These are phyloP conservation scores for Ploettnerulaceae sp. DNA, from an alignment of 2,329 filamentous ascomycete genomes.

Conservation along the genomic window DNA sequence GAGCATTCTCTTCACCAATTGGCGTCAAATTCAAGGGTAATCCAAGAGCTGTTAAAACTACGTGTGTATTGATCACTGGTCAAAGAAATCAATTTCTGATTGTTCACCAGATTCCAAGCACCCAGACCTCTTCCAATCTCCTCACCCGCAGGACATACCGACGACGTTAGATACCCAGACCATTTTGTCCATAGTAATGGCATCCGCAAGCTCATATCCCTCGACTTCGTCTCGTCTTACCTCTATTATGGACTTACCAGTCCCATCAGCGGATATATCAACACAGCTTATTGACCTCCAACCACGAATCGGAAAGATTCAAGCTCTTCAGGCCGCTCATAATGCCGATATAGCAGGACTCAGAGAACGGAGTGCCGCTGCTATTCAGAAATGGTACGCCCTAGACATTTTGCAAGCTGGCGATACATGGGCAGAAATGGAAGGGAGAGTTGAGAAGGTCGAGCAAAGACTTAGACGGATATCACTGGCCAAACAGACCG, in stretches of 20 bases:
- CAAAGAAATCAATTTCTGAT: conserved; percentile 10
- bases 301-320: conserved; percentile 31
- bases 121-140: conserved; percentile 34
- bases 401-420: conserved; percentile 30
- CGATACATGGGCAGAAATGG: conserved; percentile 34
- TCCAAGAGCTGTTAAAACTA: conserved; percentile 33
- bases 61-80: conserved; percentile 21
- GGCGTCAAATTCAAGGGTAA: conserved; percentile 29
- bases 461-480: conserved; percentile 29
- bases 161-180: conserved; percentile 28
- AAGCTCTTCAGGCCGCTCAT: conserved; percentile 31
- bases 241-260: conserved; percentile 32
- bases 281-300: conserved; percentile 32
- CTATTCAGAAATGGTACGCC: conserved; percentile 33
- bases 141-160: conserved; percentile 24
- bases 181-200: conserved; percentile 31
- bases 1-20: conserved; percentile 28
- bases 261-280: conserved; percentile 31
- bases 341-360: conserved; percentile 29
- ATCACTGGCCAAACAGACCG: conserved; percentile 19
- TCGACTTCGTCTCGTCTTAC: conserved; percentile 33
- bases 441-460: conserved; percentile 29
- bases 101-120: conserved; percentile 28
- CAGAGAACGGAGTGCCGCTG: conserved; percentile 29
- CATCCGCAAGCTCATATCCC: conserved; percentile 33